phyloP scores from a whole-genome alignment of 192 early-diverging fungal genomes.

The Dispira simplex region DNA sequence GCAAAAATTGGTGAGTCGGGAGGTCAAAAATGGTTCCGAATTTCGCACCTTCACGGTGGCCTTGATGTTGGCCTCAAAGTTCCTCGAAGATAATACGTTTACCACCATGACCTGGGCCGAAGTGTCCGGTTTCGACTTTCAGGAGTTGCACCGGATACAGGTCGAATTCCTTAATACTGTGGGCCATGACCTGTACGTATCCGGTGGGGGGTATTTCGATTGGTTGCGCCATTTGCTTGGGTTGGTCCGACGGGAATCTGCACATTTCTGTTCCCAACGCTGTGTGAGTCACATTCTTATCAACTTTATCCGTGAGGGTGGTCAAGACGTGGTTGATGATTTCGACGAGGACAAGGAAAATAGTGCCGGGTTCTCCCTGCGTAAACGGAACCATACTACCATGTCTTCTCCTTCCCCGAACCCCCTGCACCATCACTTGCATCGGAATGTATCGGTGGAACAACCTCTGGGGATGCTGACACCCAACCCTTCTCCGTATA shows the following conservation, averaged over 20 bases:
- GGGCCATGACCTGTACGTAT: slow-evolving; percentile 41
- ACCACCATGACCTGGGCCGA: slow-evolving; percentile 68
- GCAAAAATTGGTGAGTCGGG: not conserved
- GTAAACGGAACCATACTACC: not conserved
- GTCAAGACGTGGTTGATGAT: not conserved
- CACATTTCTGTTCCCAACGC: not conserved
- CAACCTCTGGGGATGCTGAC: not conserved
- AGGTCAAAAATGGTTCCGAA: slow-evolving; percentile 9
- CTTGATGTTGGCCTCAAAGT: slow-evolving; percentile 37
- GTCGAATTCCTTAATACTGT: slow-evolving; percentile 56
- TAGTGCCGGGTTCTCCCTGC: not conserved
- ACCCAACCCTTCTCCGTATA: slow-evolving; percentile 5
- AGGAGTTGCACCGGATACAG: slow-evolving; percentile 58
- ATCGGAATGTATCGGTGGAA: not conserved
- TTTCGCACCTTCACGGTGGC: slow-evolving; percentile 6
- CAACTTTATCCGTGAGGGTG: not conserved
- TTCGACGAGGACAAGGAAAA: not conserved
- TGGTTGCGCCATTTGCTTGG: slow-evolving; percentile 27
- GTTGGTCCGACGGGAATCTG: not conserved
- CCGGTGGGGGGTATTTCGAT: slow-evolving; percentile 37
- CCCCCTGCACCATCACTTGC: not conserved
- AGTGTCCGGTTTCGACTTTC: slow-evolving; percentile 47
- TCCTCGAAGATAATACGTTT: slow-evolving; percentile 64
- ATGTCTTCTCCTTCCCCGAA: not conserved
- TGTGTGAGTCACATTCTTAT: not conserved